Evolutionary conservation across 495 filamentous ascomycete species (phyloP), one percentile per base, ranked within the genome.

Genomic region (Daldinia caldariorum): DNA sequence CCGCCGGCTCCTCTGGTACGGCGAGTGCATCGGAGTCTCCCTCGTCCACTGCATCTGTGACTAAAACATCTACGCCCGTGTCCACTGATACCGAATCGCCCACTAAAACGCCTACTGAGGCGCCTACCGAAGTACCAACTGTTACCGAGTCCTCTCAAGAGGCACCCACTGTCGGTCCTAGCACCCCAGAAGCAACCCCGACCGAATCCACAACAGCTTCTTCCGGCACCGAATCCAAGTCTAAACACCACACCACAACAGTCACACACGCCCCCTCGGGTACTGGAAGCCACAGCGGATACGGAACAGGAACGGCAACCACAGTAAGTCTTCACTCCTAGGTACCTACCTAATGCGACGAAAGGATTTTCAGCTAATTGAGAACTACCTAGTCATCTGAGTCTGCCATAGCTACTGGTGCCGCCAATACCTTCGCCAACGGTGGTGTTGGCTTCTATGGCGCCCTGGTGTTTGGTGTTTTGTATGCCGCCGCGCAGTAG

Each of bases 371-470:
- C n/a, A 37, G 32, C 64, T 60, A 63, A 62, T 43, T 6, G 8
- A 31, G 3, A n/a, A 35, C 16, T 26, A 26, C 26, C 26, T 38
- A 74, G 71, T 64, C 71, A 22, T 68, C 71, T 26, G 59, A 56
- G 16, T 7, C 55, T 6, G 45, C 37, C n/a, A 39, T 65, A 4
- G 63, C 60, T 20, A 71, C 37, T 12, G 61, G 58, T 47, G 63
- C 20, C 18, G 71, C 68, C 64, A 65, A 71, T 37, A 22, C 58
- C 31, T 4, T 67, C 35, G 26, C 22, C 16, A 67, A 38, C 13
- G 68, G 61, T n/a, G 7, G 37, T 4, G 41, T 74, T n/a, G 71
- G 63, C 3, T 67, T 74, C 32, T 71, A 74, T 55, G 71, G 71
- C 10, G 71, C 63, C 6, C 50, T 74, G n/a, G 71, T 63, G 3